Evolutionary conservation across 139 green algal genomes (phyloP).

Genomic region (Picochlorum sp.): DNA sequence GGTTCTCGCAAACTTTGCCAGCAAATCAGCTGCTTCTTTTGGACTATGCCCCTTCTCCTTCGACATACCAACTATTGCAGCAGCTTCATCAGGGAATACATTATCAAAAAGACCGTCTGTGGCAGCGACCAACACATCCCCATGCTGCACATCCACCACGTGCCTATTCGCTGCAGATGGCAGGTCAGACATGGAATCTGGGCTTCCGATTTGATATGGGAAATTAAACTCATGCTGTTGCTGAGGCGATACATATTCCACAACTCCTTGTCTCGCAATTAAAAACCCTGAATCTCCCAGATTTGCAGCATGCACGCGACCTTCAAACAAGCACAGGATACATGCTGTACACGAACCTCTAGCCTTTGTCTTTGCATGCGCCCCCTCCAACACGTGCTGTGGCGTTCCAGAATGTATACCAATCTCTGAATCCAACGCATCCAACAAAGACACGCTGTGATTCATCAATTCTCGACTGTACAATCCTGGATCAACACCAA

Average conservation of each 20-base stretch:
- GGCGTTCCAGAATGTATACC: constrained; percentile 20
- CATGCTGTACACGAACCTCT: constrained; percentile 74
- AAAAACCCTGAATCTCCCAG: constrained; percentile 73
- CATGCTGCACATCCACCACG: constrained; percentile 55
- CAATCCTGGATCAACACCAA: constrained; percentile 67
- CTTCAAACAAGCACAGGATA: constrained; percentile 61
- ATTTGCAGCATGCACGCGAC: constrained; percentile 65
- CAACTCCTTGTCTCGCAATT: constrained; percentile 20
- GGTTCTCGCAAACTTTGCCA: constrained; percentile 44
- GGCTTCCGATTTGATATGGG: constrained; percentile 76
- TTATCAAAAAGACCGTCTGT: constrained; percentile 98
- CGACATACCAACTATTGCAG: constrained; percentile 30
- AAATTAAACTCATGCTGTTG: constrained; percentile 99
- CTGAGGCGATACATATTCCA: constrained; percentile 70
- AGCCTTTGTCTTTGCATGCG: constrained; percentile 14
- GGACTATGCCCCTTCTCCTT: constrained; percentile 29
- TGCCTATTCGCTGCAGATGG: constrained; percentile 38
- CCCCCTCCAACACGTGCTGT: constrained; percentile 46
- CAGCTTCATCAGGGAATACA: constrained; percentile 84
- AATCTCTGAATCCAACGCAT: neutral
- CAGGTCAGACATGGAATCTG: constrained; percentile 46
- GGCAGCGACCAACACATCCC: constrained; percentile 83
- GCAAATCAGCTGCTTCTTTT: constrained; percentile 18
- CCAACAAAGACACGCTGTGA: neutral
- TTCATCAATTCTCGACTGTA: constrained; percentile 77